These are phyloP conservation scores for Saksenaea oblongispora DNA, from an alignment of 371 early-diverging fungal species.

Conservation along the genomic window DNA sequence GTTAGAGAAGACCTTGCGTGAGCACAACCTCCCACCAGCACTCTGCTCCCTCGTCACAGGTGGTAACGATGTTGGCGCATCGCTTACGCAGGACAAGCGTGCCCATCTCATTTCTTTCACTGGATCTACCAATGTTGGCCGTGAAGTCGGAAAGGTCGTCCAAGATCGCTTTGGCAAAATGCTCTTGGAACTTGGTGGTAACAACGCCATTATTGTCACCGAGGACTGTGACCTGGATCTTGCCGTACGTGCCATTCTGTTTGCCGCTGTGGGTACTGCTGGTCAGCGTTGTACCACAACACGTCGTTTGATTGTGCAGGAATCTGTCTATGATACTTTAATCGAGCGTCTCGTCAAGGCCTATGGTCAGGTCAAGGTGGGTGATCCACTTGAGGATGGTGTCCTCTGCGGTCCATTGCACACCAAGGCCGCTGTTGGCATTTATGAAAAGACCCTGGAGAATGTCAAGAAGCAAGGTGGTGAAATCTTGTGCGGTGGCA, in stretches of 20 bases:
- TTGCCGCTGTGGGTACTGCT: slow-evolving; percentile 97
- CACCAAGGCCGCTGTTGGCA: slow-evolving; percentile 80
- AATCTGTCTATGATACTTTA: slow-evolving; percentile 86
- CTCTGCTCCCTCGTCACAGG: slow-evolving; percentile 91
- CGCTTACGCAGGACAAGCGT: slow-evolving; percentile 72
- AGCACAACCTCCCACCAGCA: slow-evolving; percentile 85
- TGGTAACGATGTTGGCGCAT: slow-evolving; percentile 86
- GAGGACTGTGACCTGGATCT: slow-evolving; percentile 94
- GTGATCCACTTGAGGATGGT: slow-evolving; percentile 84
- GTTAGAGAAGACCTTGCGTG: slow-evolving; percentile 80
- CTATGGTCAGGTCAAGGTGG: slow-evolving; percentile 88
- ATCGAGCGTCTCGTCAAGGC: slow-evolving; percentile 79
- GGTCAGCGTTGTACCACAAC: slow-evolving; percentile 98
- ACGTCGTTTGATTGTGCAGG: slow-evolving; percentile 91
- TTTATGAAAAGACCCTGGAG: slow-evolving; percentile 74
- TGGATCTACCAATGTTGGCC: slow-evolving; percentile 83
- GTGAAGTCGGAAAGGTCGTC: slow-evolving; percentile 75
- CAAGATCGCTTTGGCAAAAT: slow-evolving; percentile 89
- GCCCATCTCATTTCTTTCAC: slow-evolving; percentile 90
- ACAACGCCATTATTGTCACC: slow-evolving; percentile 94
- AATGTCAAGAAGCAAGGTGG: slow-evolving; percentile 86
- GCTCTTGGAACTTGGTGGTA: slow-evolving; percentile 93
- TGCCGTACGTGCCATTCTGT: slow-evolving; percentile 87
- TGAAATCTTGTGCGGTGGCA: slow-evolving; percentile 84
- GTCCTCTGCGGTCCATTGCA: slow-evolving; percentile 95